A percentile compares a stretch with the other conserved stretches of the same genome.
phyloP scores from a whole-genome alignment of 129 eudicot genomes.

The Pittosporum tobira region DNA sequence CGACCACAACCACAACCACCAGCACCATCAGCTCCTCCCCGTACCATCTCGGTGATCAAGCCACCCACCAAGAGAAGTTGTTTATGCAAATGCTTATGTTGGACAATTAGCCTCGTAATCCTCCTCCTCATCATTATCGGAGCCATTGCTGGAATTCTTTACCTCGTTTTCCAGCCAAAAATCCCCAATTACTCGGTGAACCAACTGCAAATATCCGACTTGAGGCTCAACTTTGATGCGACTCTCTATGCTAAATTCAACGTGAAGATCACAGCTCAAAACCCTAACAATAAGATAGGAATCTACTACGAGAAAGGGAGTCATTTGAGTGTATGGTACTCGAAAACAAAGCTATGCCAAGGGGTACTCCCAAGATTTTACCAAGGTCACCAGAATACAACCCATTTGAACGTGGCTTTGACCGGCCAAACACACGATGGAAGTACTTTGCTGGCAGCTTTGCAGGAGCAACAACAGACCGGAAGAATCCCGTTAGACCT shows the following conservation, averaged over 20 bases:
- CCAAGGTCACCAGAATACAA: slow-evolving; percentile 72
- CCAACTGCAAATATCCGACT: slow-evolving; percentile 48
- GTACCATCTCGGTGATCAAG: slow-evolving; percentile 4
- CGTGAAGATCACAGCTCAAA: slow-evolving; percentile 59
- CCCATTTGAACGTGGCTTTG: slow-evolving; percentile 44
- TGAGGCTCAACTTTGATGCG: slow-evolving; percentile 52
- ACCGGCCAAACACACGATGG: slow-evolving; percentile 73
- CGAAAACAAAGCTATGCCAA: slow-evolving; percentile 60
- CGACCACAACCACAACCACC: slow-evolving; percentile 16
- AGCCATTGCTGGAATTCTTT: slow-evolving; percentile 43
- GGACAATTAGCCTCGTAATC: slow-evolving; percentile 44
- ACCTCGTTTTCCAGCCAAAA: slow-evolving; percentile 68
- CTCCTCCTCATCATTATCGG: slow-evolving; percentile 41
- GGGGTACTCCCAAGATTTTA: slow-evolving; percentile 70
- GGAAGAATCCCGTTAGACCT: slow-evolving; percentile 73
- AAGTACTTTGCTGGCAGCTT: slow-evolving; percentile 43
- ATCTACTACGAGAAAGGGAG: slow-evolving; percentile 76
- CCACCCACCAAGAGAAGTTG: slow-evolving; percentile 26
- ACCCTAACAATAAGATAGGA: slow-evolving; percentile 85
- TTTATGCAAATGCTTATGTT: slow-evolving; percentile 61
- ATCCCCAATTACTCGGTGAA: slow-evolving; percentile 72
- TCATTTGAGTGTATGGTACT: slow-evolving; percentile 75
- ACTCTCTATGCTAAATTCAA: slow-evolving; percentile 63
- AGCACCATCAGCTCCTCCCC: slow-evolving; percentile 2
- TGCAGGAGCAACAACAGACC: slow-evolving; percentile 68